These are phyloP conservation scores for Cubamyces sp. DNA, from an alignment of 768 basidiomycete species.

Conservation along the genomic window DNA sequence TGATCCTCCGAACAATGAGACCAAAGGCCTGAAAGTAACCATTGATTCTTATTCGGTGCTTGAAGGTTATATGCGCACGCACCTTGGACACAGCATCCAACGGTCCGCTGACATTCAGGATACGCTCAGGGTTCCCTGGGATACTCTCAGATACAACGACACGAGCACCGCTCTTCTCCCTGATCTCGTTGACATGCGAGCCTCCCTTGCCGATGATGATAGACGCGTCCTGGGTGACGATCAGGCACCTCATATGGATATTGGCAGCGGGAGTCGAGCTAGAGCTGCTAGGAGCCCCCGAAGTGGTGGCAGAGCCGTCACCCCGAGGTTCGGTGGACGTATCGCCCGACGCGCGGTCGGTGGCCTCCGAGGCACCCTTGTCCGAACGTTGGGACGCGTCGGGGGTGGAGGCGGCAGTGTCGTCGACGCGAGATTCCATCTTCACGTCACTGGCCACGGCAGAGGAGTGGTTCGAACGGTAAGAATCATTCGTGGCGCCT, in stretches of 20 bases:
- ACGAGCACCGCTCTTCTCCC: conserved; percentile 95
- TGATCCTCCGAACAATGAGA: conserved; percentile 96
- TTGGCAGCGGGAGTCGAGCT: conserved; percentile 67
- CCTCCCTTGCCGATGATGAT: conserved; percentile 98
- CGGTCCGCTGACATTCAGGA: conserved; percentile 94
- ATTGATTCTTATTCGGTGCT: background rate
- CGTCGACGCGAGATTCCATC: conserved; percentile 53
- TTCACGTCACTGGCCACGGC: conserved; percentile 56
- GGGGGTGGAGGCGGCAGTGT: conserved; percentile 58
- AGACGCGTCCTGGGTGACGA: conserved; percentile 98
- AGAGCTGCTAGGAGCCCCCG: conserved; percentile 57
- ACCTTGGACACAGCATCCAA: conserved; percentile 99
- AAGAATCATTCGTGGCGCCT: conserved; percentile 70
- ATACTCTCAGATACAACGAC: conserved; percentile 99
- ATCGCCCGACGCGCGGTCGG: conserved; percentile 37
- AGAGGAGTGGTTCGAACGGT: conserved; percentile 39
- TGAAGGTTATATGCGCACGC: conserved; percentile 30
- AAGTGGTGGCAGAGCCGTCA: conserved; percentile 48
- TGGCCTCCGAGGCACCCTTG: conserved; percentile 39
- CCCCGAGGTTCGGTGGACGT: conserved; percentile 37
- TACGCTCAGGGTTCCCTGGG: conserved; percentile 98
- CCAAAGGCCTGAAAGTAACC: conserved; percentile 80
- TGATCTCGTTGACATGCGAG: conserved; percentile 96
- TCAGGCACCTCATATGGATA: conserved; percentile 97
- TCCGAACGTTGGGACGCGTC: conserved; percentile 52